A percentile compares a stretch with the other conserved stretches of the same genome.
These are phyloP conservation scores for Yamadazyma jaroonii DNA, from an alignment of 1,139 yeast species.

Conservation along the genomic window DNA sequence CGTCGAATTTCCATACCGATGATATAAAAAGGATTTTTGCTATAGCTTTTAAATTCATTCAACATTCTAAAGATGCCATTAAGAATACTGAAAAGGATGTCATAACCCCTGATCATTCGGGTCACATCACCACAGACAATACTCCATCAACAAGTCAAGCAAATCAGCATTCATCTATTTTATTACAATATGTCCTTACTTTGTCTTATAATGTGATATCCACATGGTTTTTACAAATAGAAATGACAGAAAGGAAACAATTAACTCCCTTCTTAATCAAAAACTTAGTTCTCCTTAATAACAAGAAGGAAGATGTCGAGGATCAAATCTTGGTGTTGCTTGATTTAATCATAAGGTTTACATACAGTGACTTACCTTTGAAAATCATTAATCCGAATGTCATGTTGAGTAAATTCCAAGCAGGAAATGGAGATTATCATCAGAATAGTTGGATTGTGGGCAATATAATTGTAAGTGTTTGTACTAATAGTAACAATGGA, in stretches of 20 bases:
- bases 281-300: constrained; percentile 47
- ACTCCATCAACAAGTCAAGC: constrained; percentile 46
- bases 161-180: constrained; percentile 40
- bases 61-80: constrained; percentile 57
- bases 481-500: constrained; percentile 53
- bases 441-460: constrained; percentile 64
- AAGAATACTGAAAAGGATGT: constrained; percentile 17
- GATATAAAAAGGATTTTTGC: constrained; percentile 82
- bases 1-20: constrained; percentile 70
- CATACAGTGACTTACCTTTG: constrained; percentile 63
- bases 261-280: constrained; percentile 63
- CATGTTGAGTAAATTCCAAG: constrained; percentile 13
- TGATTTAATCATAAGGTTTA: constrained; percentile 67
- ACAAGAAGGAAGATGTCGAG: constrained; percentile 25
- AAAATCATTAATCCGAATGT: constrained; percentile 32
- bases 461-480: constrained; percentile 53
- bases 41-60: constrained; percentile 76
- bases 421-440: constrained; percentile 19
- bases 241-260: constrained; percentile 54
- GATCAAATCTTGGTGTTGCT: constrained; percentile 61
- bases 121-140: constrained; percentile 22
- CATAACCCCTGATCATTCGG: constrained; percentile 7
- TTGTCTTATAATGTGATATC: constrained; percentile 70
- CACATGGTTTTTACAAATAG: constrained; percentile 70
- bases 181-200: constrained; percentile 60